phyloP scores from a whole-genome alignment of 257 asterid genomes.

The Scutellaria galericulata region DNA sequence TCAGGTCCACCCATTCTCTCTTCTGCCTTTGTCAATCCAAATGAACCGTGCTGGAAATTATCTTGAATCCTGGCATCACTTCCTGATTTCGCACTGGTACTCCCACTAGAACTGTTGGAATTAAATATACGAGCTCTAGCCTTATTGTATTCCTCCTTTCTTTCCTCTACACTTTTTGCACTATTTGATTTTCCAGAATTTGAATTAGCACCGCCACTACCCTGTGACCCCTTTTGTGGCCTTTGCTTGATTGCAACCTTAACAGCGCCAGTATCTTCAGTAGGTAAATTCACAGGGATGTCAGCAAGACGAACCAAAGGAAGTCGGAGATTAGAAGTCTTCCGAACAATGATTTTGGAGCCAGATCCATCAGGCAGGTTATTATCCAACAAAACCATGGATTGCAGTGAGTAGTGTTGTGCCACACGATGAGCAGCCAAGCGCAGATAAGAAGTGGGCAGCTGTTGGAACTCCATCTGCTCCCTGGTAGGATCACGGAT shows the following conservation, averaged over 20 bases:
- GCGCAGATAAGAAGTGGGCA: constrained; percentile 96
- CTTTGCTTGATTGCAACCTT: constrained; percentile 93
- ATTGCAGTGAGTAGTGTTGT: constrained; percentile 93
- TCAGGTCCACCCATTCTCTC: constrained; percentile 62
- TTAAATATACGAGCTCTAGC: constrained; percentile 98
- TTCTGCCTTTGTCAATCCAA: constrained; percentile 55
- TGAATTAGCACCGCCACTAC: constrained; percentile 46
- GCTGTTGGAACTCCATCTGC: constrained; percentile 93
- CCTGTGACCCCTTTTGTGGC: constrained; percentile 79
- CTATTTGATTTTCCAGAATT: constrained; percentile 64
- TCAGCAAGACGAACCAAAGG: constrained; percentile 82
- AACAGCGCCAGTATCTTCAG: constrained; percentile 53
- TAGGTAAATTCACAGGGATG: constrained; percentile 65
- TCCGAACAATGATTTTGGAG: constrained; percentile 85
- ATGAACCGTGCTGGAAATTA: constrained; percentile 57
- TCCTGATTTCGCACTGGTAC: constrained; percentile 61
- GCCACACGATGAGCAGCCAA: constrained; percentile 99
- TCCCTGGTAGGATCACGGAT: constrained; percentile 82
- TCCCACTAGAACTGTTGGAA: constrained; percentile 66
- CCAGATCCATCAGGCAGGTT: constrained; percentile 90
- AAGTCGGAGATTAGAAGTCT: constrained; percentile 62
- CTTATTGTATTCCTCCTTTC: constrained; percentile 94
- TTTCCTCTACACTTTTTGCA: constrained; percentile 92
- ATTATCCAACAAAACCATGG: constrained; percentile 94
- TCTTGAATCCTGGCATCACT: constrained; percentile 67